Percentiles rank a stretch among this genome's conserved stretches.
Conservation (phyloP, 2,329 filamentous ascomycete species). For the Ramularia collo-cygni region DNA sequence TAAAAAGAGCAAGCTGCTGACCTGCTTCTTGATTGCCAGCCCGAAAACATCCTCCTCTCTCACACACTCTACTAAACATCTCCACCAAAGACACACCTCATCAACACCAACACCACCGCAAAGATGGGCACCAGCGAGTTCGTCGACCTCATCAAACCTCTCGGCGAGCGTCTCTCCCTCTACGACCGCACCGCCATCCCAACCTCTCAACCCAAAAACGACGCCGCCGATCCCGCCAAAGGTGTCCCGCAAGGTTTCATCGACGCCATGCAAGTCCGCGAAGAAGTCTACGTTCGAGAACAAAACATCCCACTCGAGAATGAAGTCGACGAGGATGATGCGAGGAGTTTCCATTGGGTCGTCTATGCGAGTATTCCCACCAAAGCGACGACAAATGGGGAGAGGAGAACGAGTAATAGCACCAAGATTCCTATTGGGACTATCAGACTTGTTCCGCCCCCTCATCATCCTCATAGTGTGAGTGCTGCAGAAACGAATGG, state of each 20-base stretch:
- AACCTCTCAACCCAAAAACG: constrained; percentile 25
- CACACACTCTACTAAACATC: not conserved
- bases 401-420: constrained; percentile 33
- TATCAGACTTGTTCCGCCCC: constrained; percentile 74
- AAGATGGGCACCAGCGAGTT: constrained; percentile 22
- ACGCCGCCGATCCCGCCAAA: constrained; percentile 25
- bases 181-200: constrained; percentile 26
- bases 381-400: constrained; percentile 33
- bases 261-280: constrained; percentile 53
- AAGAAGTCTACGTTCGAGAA: constrained; percentile 52
- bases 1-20: no score
- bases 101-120: not conserved
- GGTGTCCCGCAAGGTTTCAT: constrained; percentile 40
- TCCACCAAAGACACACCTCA: not conserved
- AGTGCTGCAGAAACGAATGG: constrained; percentile 5
- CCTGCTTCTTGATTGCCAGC: no score
- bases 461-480: constrained; percentile 44
- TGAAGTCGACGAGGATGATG: constrained; percentile 77
- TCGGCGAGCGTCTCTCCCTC: constrained; percentile 24
- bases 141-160: constrained; percentile 27
- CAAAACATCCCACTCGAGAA: constrained; percentile 53
- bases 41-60: no score
- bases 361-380: constrained; percentile 60
- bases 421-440: constrained; percentile 59
- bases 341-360: constrained; percentile 77